Percentiles rank a stretch among this genome's conserved stretches.
Conservation (phyloP, 2,329 filamentous ascomycete genomes). For the Ophiostoma fasciatum region DNA sequence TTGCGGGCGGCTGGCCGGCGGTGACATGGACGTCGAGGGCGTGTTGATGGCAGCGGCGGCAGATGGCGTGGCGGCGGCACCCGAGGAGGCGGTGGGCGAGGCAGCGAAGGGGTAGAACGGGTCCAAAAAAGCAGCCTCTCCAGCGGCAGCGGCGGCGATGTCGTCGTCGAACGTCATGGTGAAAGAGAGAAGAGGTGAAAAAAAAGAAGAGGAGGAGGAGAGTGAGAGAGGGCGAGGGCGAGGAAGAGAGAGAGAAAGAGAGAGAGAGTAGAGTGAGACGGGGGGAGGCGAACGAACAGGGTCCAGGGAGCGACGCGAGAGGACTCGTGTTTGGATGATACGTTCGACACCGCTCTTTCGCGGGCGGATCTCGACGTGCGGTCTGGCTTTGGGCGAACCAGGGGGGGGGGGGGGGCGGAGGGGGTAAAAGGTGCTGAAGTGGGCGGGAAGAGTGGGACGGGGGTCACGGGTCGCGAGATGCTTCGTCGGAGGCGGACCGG, state of each 20-base stretch:
- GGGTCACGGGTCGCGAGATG: no score
- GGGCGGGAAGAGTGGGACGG: no score
- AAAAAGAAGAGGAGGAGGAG: neutral
- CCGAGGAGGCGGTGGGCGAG: slow-evolving; percentile 16
- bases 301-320: slow-evolving; percentile 4
- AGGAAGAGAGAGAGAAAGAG: neutral
- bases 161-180: slow-evolving; percentile 9
- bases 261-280: neutral
- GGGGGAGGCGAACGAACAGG: neutral
- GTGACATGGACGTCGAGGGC: slow-evolving; percentile 22
- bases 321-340: slow-evolving; percentile 4
- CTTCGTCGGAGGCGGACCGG: no score
- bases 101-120: slow-evolving; percentile 33
- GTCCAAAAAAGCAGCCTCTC: slow-evolving; percentile 43
- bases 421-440: neutral
- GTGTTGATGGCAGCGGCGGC: slow-evolving; percentile 22
- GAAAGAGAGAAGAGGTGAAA: neutral
- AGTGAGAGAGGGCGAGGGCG: neutral
- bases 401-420: neutral
- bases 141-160: slow-evolving; percentile 26
- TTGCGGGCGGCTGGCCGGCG: slow-evolving; percentile 21
- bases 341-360: slow-evolving; percentile 13
- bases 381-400: slow-evolving; percentile 2
- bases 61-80: slow-evolving; percentile 12
- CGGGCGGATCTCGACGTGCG: slow-evolving; percentile 7